Conservation (phyloP, 1,284 basidiomycete species). For the Austroboletus novae-zelandiae region DNA sequence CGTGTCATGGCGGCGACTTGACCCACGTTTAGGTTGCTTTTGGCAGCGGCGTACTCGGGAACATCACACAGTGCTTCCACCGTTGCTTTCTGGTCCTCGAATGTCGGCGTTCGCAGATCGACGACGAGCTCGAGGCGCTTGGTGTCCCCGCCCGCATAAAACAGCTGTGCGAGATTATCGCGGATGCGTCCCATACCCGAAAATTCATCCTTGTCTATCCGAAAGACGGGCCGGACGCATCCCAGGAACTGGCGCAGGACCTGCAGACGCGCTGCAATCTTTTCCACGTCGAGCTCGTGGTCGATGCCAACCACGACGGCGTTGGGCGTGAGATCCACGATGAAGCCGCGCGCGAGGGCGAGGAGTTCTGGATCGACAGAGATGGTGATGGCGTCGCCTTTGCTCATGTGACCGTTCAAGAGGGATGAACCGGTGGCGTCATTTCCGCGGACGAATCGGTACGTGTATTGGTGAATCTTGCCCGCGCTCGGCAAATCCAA, state of each 20-base stretch:
- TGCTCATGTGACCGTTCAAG: slow-evolving; percentile 75
- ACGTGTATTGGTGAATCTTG: slow-evolving; percentile 55
- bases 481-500: slow-evolving; percentile 24
- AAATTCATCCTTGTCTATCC: slow-evolving; percentile 94
- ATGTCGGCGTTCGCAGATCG: slow-evolving; percentile 72
- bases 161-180: slow-evolving; percentile 87
- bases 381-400: slow-evolving; percentile 81
- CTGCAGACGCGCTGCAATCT: slow-evolving; percentile 36
- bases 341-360: slow-evolving; percentile 83
- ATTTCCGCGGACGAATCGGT: slow-evolving; percentile 57
- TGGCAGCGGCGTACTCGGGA: slow-evolving; percentile 24
- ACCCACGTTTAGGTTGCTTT: slow-evolving; percentile 62
- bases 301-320: slow-evolving; percentile 79
- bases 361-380: slow-evolving; percentile 84
- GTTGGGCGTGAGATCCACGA: slow-evolving; percentile 66
- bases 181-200: slow-evolving; percentile 85
- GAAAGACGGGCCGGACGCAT: slow-evolving; percentile 50
- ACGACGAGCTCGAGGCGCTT: slow-evolving; percentile 75
- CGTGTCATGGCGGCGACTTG: slow-evolving; percentile 75
- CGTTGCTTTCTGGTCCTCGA: slow-evolving; percentile 40
- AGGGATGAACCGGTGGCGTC: slow-evolving; percentile 37
- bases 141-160: slow-evolving; percentile 73
- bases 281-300: slow-evolving; percentile 63
- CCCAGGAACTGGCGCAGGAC: slow-evolving; percentile 13
- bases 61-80: slow-evolving; percentile 13